Percentiles rank a stretch among this genome's conserved stretches.
These are phyloP conservation scores for Metarhizium robertsii DNA, from an alignment of 2,329 filamentous ascomycete genomes.

Conservation along the genomic window DNA sequence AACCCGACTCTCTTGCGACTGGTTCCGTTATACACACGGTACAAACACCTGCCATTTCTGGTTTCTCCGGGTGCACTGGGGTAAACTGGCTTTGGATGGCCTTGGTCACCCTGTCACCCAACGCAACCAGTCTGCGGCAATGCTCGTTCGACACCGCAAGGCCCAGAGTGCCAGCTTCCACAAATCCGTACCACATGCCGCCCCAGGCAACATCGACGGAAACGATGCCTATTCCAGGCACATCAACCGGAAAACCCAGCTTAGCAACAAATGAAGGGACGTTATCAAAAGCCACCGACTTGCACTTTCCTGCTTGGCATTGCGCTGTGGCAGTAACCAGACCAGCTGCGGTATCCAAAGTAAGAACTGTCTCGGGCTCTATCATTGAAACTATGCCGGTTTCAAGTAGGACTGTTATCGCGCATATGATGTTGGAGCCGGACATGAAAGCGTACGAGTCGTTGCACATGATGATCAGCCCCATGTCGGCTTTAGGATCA, in stretches of 20 bases:
- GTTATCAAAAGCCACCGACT: constrained; percentile 33
- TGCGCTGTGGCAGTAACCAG: constrained; percentile 30
- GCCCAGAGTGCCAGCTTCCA: constrained; percentile 27
- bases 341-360: constrained; percentile 34
- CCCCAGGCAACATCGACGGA: constrained; percentile 35
- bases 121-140: constrained; percentile 26
- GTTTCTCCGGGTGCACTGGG: constrained; percentile 33
- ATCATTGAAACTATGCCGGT: constrained; percentile 36
- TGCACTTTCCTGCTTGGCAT: constrained; percentile 33
- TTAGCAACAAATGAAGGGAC: constrained; percentile 32
- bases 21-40: constrained; percentile 30
- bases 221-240: constrained; percentile 30
- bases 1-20: constrained; percentile 11
- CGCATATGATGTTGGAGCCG: constrained; percentile 34
- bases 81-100: constrained; percentile 24
- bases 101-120: constrained; percentile 32
- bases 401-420: constrained; percentile 34
- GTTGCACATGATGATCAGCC: constrained; percentile 36
- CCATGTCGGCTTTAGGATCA: constrained; percentile 32
- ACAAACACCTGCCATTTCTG: constrained; percentile 27
- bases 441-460: constrained; percentile 32
- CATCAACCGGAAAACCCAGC: constrained; percentile 27
- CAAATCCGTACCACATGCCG: constrained; percentile 34
- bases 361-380: constrained; percentile 30
- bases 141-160: constrained; percentile 23